A percentile compares a stretch with the other conserved stretches of the same genome.
Conservation (phyloP, 2,329 filamentous ascomycete species). For the Pseudocercospora macadamiae region DNA sequence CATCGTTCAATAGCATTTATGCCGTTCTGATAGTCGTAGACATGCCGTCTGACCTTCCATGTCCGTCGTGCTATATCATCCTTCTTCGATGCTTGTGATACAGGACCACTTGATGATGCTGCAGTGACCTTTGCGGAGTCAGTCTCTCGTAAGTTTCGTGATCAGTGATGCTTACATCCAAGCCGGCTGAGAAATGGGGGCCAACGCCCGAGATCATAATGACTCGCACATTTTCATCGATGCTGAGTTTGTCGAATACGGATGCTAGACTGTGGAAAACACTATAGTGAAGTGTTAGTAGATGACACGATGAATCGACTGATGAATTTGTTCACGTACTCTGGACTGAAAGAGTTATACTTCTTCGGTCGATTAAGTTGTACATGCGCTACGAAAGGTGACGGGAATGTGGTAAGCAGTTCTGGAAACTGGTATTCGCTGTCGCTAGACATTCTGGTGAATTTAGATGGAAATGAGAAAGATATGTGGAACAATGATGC, state of each 20-base stretch:
- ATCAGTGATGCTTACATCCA: slow-evolving; percentile 57
- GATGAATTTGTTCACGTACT: slow-evolving; percentile 5
- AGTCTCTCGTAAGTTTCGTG: neutral
- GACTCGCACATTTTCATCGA: slow-evolving; percentile 71
- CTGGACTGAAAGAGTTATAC: slow-evolving; percentile 76
- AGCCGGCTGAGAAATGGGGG: slow-evolving; percentile 78
- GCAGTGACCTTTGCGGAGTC: slow-evolving; percentile 48
- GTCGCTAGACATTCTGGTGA: slow-evolving; percentile 2
- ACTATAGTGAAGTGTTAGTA: slow-evolving; percentile 48
- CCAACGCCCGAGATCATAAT: slow-evolving; percentile 81
- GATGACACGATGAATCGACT: neutral
- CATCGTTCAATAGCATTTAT: slow-evolving; percentile 77
- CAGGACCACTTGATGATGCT: slow-evolving; percentile 14
- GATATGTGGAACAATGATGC: neutral
- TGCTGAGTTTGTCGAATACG: slow-evolving; percentile 73
- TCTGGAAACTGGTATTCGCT: slow-evolving; percentile 4
- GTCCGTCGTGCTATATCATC: slow-evolving; percentile 25
- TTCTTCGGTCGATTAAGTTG: slow-evolving; percentile 86
- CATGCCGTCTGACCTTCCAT: slow-evolving; percentile 61
- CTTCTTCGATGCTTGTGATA: slow-evolving; percentile 10
- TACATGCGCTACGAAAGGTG: slow-evolving; percentile 76
- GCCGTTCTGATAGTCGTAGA: slow-evolving; percentile 77
- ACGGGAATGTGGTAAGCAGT: slow-evolving; percentile 62
- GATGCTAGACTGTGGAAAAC: slow-evolving; percentile 83
- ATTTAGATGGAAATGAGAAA: neutral